Percentiles rank a stretch among this genome's conserved stretches.
These are phyloP conservation scores for Persicaria tinctoria DNA, from an alignment of 148 eudicot species.

Conservation along the genomic window DNA sequence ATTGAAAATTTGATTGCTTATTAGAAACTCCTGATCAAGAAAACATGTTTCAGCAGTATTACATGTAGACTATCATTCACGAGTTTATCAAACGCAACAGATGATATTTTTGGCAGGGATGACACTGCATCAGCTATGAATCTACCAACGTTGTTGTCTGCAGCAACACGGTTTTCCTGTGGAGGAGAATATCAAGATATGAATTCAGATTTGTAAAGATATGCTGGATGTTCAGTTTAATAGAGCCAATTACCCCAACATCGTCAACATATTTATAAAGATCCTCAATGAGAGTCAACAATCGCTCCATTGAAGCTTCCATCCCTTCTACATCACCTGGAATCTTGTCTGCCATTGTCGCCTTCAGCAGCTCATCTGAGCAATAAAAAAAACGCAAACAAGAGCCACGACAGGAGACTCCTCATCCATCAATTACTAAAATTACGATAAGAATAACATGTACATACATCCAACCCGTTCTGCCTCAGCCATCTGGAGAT, in stretches of 20 bases:
- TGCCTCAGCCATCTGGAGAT: constrained; percentile 81
- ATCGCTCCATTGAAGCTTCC: constrained; percentile 69
- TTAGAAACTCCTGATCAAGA: no score
- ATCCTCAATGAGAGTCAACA: constrained; percentile 75
- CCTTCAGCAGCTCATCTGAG: constrained; percentile 75
- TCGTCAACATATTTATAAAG: constrained; percentile 84
- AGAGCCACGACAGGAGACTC: neutral
- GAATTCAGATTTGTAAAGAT: neutral
- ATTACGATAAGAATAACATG: neutral
- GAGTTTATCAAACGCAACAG: constrained; percentile 72
- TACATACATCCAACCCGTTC: constrained; percentile 93
- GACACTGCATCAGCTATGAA: constrained; percentile 70
- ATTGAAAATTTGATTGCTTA: no score
- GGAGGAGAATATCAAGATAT: neutral
- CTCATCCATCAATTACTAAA: neutral
- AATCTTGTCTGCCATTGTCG: constrained; percentile 76
- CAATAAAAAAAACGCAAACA: neutral
- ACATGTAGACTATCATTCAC: constrained; percentile 82
- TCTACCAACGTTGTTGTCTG: constrained; percentile 83
- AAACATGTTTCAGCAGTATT: neutral
- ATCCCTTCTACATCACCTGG: constrained; percentile 94
- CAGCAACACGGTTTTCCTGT: constrained; percentile 69
- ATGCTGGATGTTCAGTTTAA: neutral
- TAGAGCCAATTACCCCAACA: constrained; percentile 68
- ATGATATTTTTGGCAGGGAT: constrained; percentile 67